Evolutionary conservation across 768 basidiomycete species (phyloP), one percentile per base, ranked within the genome.

Genomic region (Mycena amicta): DNA sequence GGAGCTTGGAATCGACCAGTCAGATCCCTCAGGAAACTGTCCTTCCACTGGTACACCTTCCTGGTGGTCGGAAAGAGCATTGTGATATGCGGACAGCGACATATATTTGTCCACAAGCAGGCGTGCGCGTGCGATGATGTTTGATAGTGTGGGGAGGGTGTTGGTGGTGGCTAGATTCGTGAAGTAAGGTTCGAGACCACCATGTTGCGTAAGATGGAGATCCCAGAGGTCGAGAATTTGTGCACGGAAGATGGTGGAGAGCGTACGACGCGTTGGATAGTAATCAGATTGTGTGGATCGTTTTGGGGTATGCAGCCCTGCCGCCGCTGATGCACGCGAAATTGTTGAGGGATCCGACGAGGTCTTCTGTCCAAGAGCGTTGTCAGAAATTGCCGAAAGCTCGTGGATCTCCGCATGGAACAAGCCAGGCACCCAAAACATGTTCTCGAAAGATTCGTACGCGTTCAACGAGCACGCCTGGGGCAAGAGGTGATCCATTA

Each of bases 151-250:
- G 12, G 41, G 41, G 6, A 43, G 20, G 12, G 11, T 13, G 20
- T 43, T 20, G 41, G 6, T 5, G 6, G 41, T 13, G 12, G 11
- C 20, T 8, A 43, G 41, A 13, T 43, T 43, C 6, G 11, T 22
- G 41, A 43, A 43, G 20, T 12, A 43, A 6, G 11, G 6, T 6
- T 12, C 6, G 20, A 43, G 41, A 6, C 41, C 41, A 8, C 6
- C 12, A 20, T 43, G 41, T 6, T 22, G 6, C 12, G 13, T 20
- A 5, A 43, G 41, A 5, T 6, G 20, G 20, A 43, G 41, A 22
- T 43, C 41, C 56, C 56, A 57, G n/a, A 26, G 37, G 23, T 57
- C 56, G 4, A 57, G 26, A 15, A 53, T 51, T 15, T 41, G 50
- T 5, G 50, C 30, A 23, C 53, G 25, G 30, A 52, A 57, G 2